Percentiles rank a stretch among this genome's conserved stretches.
Conservation (phyloP, 345 rosid species). For the Hevea brasiliensis region DNA sequence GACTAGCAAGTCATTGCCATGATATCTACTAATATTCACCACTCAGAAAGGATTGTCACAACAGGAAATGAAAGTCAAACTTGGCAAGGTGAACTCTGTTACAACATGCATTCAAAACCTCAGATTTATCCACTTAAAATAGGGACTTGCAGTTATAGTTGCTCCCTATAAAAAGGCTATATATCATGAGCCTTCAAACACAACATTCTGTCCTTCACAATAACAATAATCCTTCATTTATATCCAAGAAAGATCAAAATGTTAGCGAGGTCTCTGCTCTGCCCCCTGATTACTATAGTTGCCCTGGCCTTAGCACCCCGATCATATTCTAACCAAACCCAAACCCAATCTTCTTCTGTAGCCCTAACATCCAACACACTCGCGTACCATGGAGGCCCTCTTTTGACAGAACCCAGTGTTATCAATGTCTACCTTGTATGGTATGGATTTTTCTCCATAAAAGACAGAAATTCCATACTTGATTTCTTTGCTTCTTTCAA, state of each 20-base stretch:
- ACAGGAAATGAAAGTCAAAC: no score
- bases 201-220: neutral
- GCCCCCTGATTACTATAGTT: neutral
- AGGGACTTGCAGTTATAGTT: neutral
- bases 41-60: no score
- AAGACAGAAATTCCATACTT: constrained; percentile 16
- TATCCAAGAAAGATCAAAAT: constrained; percentile 4
- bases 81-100: no score
- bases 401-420: constrained; percentile 17
- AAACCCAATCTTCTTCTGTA: neutral
- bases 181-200: neutral
- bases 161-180: neutral
- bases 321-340: constrained; percentile 11
- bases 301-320: constrained; percentile 6
- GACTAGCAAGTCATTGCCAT: no score
- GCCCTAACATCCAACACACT: constrained; percentile 4
- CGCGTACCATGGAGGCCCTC: constrained; percentile 30
- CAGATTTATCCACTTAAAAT: neutral
- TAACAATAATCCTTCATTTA: neutral
- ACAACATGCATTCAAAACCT: neutral
- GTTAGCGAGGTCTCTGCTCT: neutral
- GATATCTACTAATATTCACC: neutral
- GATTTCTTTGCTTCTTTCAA: constrained; percentile 24
- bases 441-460: constrained; percentile 26
- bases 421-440: constrained; percentile 23